Conservation (phyloP, 441 rosid species). For the Manihot esculenta region DNA sequence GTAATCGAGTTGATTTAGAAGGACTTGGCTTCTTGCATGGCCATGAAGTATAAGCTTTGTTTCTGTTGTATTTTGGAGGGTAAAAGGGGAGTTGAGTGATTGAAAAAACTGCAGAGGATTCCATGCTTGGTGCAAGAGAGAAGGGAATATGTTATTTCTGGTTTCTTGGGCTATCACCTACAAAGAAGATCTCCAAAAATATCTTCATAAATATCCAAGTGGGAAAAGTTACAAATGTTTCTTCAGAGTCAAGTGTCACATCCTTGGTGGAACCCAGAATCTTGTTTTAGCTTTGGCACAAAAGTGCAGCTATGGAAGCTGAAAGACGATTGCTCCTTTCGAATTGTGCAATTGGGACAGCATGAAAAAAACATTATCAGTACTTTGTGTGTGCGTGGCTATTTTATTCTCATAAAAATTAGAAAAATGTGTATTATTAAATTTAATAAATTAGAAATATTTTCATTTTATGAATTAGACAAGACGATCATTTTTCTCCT, state of each 20-base stretch:
- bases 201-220: neutral
- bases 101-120: slow-evolving; percentile 39
- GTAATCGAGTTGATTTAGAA: slow-evolving; percentile 30
- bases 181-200: neutral
- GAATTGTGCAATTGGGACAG: neutral
- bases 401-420: too few species aligned
- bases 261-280: neutral
- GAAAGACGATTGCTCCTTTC: neutral
- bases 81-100: slow-evolving; percentile 36
- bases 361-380: too few species aligned
- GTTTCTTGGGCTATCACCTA: neutral
- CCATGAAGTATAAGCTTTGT: slow-evolving; percentile 22
- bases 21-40: slow-evolving; percentile 26
- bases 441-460: too few species aligned
- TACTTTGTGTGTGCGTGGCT: too few species aligned
- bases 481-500: too few species aligned
- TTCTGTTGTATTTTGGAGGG: slow-evolving; percentile 30
- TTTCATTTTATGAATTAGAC: too few species aligned
- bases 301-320: neutral
- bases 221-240: neutral
- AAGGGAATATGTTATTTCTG: neutral
- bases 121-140: slow-evolving; percentile 27
- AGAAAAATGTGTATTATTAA: too few species aligned
- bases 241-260: neutral
- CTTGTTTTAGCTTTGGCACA: neutral